Percentiles rank a stretch among this genome's conserved stretches.
These are phyloP conservation scores for Alternaria triticina DNA, from an alignment of 2,329 filamentous ascomycete genomes.

Conservation along the genomic window DNA sequence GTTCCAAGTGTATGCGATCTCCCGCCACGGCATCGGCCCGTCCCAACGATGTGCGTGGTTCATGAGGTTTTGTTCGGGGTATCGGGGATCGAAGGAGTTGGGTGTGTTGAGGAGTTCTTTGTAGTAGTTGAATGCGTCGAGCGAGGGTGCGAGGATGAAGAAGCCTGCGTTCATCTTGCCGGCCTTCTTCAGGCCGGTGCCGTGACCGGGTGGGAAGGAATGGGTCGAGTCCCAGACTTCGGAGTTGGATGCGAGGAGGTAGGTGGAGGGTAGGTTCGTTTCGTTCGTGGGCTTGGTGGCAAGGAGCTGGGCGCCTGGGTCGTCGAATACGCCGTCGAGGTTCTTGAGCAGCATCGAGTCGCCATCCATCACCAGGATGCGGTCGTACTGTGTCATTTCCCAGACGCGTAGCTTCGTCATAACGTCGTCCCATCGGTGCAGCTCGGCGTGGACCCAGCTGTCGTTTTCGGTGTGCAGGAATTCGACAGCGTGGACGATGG, in stretches of 20 bases:
- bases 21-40: constrained; percentile 52
- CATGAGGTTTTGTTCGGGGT: constrained; percentile 48
- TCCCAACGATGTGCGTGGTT: constrained; percentile 45
- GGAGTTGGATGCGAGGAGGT: constrained; percentile 43
- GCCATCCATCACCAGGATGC: constrained; percentile 46
- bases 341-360: constrained; percentile 42
- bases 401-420: constrained; percentile 50
- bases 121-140: constrained; percentile 44
- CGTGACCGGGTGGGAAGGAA: constrained; percentile 42
- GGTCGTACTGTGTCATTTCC: constrained; percentile 46
- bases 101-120: constrained; percentile 33
- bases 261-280: constrained; percentile 33
- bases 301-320: constrained; percentile 30
- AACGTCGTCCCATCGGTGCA: constrained; percentile 42
- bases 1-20: constrained; percentile 48
- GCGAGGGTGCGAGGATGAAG: constrained; percentile 44
- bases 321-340: constrained; percentile 46
- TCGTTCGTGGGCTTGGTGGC: constrained; percentile 1
- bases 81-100: constrained; percentile 39
- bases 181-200: constrained; percentile 34
- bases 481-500: constrained; percentile 33
- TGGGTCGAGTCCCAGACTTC: constrained; percentile 42
- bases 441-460: constrained; percentile 22
- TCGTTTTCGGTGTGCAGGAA: constrained; percentile 24
- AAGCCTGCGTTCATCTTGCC: constrained; percentile 49